These are phyloP conservation scores for Cubamyces sp. DNA, from an alignment of 768 basidiomycete genomes.

Conservation along the genomic window DNA sequence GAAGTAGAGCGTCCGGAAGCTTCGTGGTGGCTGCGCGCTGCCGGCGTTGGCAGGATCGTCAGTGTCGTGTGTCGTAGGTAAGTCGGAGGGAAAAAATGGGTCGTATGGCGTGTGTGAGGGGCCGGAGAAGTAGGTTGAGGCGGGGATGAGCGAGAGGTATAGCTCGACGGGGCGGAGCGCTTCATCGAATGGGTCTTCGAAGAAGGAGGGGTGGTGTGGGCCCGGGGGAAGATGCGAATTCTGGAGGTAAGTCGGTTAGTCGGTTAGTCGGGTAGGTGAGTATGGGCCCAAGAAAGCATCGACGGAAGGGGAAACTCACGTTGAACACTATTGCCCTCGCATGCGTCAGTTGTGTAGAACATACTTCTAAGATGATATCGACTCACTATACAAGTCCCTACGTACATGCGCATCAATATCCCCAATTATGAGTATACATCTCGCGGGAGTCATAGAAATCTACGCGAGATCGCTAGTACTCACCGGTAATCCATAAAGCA, in stretches of 20 bases:
- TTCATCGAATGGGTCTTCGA: slow-evolving; percentile 61
- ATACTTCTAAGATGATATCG: too few relatives aligned
- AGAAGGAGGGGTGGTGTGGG: slow-evolving; percentile 42
- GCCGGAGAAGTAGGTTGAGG: slow-evolving; percentile 27
- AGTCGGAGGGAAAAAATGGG: neutral
- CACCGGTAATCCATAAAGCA: slow-evolving; percentile 83
- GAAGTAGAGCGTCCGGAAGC: slow-evolving; percentile 36
- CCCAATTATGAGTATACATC: neutral
- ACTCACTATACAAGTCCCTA: slow-evolving; percentile 15
- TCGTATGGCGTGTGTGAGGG: slow-evolving; percentile 21
- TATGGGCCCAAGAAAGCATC: neutral
- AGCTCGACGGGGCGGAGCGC: slow-evolving; percentile 67
- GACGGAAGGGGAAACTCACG: slow-evolving; percentile 27
- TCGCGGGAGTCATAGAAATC: neutral
- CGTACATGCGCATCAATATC: too few relatives aligned
- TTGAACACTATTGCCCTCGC: too few relatives aligned
- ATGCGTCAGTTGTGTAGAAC: too few relatives aligned
- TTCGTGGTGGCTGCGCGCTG: too few relatives aligned
- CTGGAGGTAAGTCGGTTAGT: slow-evolving; percentile 19
- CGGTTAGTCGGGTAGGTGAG: neutral
- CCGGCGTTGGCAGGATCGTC: slow-evolving; percentile 20
- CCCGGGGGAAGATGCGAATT: slow-evolving; percentile 23
- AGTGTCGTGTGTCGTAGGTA: slow-evolving; percentile 13
- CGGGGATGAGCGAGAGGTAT: slow-evolving; percentile 49
- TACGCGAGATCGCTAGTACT: neutral